Evolutionary conservation across 1,284 basidiomycete genomes (phyloP), one percentile per base, ranked within the genome.

Genomic region (Malassezia yamatoensis): DNA sequence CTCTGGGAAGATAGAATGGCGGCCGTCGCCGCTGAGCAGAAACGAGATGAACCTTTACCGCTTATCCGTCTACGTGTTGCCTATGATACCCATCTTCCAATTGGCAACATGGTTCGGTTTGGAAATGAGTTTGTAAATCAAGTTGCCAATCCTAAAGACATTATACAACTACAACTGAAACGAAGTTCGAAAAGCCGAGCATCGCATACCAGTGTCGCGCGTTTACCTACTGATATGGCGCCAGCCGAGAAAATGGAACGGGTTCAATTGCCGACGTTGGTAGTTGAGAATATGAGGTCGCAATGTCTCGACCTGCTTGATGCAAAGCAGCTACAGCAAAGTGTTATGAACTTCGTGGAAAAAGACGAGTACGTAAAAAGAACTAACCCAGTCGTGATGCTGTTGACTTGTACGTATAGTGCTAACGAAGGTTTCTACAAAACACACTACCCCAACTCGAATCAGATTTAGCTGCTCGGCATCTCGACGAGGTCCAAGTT

Each of bases 81-180:
- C 32, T 74, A 72, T 52, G 66, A 64, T 7, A 41, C 55, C 15
- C 66, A 66, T 15, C 54, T 67, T 13, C 64, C 70, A 52, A 61
- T 72, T 39, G 70, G 68, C 54, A 99, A 99, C 75, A 88, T 91
- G 12, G 86, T 93, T 48, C 85, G 93, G 8, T 96, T 99, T 72
- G 93, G 94, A 0, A 90, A 94, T 75, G 89, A 94, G 72, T 96
- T 94, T 75, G 82, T 85, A 57, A 89, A 88, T 2, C 82, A 82
- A 20, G 83, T 98, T 13, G 94, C 93, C 10, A 99, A 99, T 72
- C 91, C 93, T 6, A 83, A 88, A 38, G 91, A 96, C 68, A 82
- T 98, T 32, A 81, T 89, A 44, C 96, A 96, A 58, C 40, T 62
- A 48, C 48, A 56, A 21, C 42, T 44, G 11, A 44, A 49, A 3